Conservation (phyloP, 768 basidiomycete species). For the Cyclocybe cylindracea region DNA sequence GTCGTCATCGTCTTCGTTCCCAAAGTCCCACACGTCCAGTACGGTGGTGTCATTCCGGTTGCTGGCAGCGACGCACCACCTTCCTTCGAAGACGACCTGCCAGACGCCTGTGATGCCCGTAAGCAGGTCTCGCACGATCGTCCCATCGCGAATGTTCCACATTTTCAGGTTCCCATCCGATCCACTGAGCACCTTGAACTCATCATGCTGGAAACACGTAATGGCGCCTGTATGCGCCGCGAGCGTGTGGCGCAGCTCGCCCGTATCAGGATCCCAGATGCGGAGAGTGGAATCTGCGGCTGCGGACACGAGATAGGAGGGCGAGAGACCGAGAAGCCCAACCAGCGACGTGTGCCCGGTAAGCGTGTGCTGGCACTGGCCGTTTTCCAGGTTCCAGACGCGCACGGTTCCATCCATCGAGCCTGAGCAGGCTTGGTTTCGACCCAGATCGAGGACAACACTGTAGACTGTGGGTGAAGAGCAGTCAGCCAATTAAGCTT, state of each 20-base stretch:
- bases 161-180: conserved; percentile 96
- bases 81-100: conserved; percentile 95
- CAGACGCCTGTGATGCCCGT: conserved; percentile 94
- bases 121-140: conserved; percentile 83
- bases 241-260: conserved; percentile 78
- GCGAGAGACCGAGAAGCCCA: conserved; percentile 86
- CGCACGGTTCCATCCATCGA: conserved; percentile 98
- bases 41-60: conserved; percentile 77
- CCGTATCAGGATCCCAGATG: conserved; percentile 90
- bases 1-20: conserved; percentile 70
- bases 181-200: conserved; percentile 94
- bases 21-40: conserved; percentile 91
- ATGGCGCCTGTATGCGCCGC: conserved; percentile 96
- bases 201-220: conserved; percentile 98
- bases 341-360: conserved; percentile 95
- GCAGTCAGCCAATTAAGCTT: neutral
- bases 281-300: conserved; percentile 95
- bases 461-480: conserved; percentile 71
- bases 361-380: conserved; percentile 77
- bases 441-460: conserved; percentile 84
- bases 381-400: conserved; percentile 87
- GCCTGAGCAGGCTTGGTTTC: conserved; percentile 92
- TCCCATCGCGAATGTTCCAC: conserved; percentile 93
- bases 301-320: conserved; percentile 90
- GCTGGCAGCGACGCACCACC: conserved; percentile 94